A percentile compares a stretch with the other conserved stretches of the same genome.
phyloP scores from a whole-genome alignment of 148 eudicot genomes.

The Salicornia ramosissima region DNA sequence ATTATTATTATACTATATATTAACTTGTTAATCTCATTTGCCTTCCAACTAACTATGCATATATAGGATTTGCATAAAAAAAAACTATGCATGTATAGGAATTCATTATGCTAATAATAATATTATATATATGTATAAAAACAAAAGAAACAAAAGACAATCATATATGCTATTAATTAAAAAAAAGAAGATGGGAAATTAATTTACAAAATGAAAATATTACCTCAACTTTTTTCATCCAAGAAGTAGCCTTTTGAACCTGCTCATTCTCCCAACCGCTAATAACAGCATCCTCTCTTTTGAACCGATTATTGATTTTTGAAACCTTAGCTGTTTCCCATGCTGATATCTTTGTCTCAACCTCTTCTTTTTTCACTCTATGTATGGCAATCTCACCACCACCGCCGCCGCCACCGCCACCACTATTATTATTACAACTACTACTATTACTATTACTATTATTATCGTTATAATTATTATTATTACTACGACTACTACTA shows the following conservation, averaged over 20 bases:
- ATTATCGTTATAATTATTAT: background rate
- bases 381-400: constrained; percentile 34
- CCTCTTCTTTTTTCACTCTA: constrained; percentile 88
- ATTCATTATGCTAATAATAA: too few relatives aligned
- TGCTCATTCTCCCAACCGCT: constrained; percentile 87
- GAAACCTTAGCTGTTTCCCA: constrained; percentile 93
- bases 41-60: too few relatives aligned
- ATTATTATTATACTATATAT: too few relatives aligned
- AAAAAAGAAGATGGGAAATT: too few relatives aligned
- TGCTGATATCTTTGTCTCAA: constrained; percentile 74
- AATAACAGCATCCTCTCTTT: constrained; percentile 83
- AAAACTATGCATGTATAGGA: too few relatives aligned
- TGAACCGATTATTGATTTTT: constrained; percentile 76
- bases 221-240: constrained; percentile 97
- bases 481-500: background rate
- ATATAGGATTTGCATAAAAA: too few relatives aligned
- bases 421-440: background rate
- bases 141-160: too few relatives aligned
- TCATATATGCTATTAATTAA: too few relatives aligned
- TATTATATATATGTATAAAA: too few relatives aligned
- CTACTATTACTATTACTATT: background rate
- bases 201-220: too few relatives aligned
- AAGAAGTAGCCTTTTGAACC: constrained; percentile 66
- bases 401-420: background rate
- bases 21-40: too few relatives aligned